phyloP scores from a whole-genome alignment of 2,329 filamentous ascomycete species.

The Claviceps sorghi region DNA sequence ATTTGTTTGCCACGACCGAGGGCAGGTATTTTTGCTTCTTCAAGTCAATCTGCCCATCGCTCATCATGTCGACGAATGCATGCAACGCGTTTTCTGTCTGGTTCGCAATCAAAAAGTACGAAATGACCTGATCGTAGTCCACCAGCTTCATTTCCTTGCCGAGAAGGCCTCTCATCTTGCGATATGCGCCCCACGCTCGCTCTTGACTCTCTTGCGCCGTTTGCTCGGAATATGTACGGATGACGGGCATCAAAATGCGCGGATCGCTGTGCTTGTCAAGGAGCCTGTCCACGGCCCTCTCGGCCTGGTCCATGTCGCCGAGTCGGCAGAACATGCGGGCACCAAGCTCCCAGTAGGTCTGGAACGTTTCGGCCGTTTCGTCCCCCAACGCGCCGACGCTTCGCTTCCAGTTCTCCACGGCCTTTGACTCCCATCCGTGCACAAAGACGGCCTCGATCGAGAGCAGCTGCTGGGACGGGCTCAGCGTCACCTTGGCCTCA shows the following conservation, averaged over 20 bases:
- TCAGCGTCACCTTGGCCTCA: conserved; percentile 39
- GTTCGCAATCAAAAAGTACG: conserved; percentile 53
- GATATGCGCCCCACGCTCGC: conserved; percentile 54
- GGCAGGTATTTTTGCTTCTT: conserved; percentile 30
- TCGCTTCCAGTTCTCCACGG: conserved; percentile 49
- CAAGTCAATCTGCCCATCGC: conserved; percentile 38
- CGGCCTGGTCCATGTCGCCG: conserved; percentile 44
- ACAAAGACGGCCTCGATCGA: conserved; percentile 56
- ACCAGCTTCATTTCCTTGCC: conserved; percentile 48
- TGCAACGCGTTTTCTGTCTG: conserved; percentile 53
- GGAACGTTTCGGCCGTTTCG: conserved; percentile 28
- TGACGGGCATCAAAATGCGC: conserved; percentile 51
- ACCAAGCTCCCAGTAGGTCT: conserved; percentile 49
- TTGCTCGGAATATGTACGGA: conserved; percentile 47
- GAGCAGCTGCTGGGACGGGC: conserved; percentile 44
- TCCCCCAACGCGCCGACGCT: conserved; percentile 38
- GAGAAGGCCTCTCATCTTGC: conserved; percentile 46
- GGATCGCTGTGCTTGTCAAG: conserved; percentile 34
- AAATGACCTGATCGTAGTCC: conserved; percentile 63
- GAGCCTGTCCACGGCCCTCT: conserved; percentile 39
- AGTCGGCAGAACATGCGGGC: conserved; percentile 46
- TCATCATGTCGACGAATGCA: conserved; percentile 85
- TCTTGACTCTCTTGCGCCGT: conserved; percentile 30
- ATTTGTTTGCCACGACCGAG: conserved; percentile 48
- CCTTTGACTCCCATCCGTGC: conserved; percentile 43